These are phyloP conservation scores for Pyrenophora teres DNA, from an alignment of 2,329 filamentous ascomycete genomes.

Conservation along the genomic window DNA sequence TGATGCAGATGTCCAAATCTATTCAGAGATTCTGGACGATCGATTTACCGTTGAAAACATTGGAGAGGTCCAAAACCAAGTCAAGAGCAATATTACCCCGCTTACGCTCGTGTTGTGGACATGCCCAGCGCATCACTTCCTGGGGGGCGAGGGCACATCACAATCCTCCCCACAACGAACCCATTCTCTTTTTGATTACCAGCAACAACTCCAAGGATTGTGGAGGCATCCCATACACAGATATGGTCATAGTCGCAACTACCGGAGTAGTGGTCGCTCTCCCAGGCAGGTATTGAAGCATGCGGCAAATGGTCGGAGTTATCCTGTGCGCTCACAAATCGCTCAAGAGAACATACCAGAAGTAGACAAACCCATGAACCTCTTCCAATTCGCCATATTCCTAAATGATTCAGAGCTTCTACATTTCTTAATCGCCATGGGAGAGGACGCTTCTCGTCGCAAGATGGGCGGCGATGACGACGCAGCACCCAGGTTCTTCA, in stretches of 20 bases:
- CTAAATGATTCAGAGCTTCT: slow-evolving; percentile 25
- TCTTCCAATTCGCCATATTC: slow-evolving; percentile 42
- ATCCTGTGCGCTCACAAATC: neutral
- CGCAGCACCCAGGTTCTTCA: slow-evolving; percentile 11
- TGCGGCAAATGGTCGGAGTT: slow-evolving; percentile 6
- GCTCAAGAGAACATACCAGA: slow-evolving; percentile 5
- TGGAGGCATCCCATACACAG: no score
- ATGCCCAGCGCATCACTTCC: slow-evolving; percentile 17
- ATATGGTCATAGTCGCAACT: no score
- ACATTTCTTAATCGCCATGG: slow-evolving; percentile 19
- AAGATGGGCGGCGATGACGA: slow-evolving; percentile 6
- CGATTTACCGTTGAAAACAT: slow-evolving; percentile 77
- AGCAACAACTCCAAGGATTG: neutral
- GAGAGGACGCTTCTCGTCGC: slow-evolving; percentile 23
- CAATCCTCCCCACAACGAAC: neutral
- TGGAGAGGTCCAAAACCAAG: slow-evolving; percentile 69
- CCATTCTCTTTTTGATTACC: neutral
- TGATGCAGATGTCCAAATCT: slow-evolving; percentile 42
- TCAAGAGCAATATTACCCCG: slow-evolving; percentile 67
- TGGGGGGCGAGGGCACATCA: slow-evolving; percentile 6
- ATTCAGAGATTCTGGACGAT: slow-evolving; percentile 64
- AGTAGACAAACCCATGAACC: slow-evolving; percentile 12
- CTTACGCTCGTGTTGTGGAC: slow-evolving; percentile 54
- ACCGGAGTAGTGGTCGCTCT: no score
- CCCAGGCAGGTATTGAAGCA: slow-evolving; percentile 2